phyloP scores from a whole-genome alignment of 495 filamentous ascomycete species.

The Pseudoneurospora amorphoporcata region DNA sequence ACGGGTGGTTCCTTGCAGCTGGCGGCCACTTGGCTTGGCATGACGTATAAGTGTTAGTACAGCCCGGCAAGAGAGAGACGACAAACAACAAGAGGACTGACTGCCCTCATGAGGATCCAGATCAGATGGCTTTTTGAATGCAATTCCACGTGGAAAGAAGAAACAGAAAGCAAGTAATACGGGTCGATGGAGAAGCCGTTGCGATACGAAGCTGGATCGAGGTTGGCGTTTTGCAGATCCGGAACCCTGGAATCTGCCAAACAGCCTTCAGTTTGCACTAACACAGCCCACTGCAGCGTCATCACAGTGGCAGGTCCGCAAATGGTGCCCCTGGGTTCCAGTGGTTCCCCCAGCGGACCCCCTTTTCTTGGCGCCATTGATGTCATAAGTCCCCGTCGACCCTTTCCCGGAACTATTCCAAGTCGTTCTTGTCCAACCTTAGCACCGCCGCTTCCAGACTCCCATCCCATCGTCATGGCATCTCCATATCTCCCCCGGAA shows the following conservation, averaged over 20 bases:
- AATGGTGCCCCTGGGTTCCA: not conserved
- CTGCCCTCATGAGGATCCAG: not conserved
- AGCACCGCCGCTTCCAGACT: not conserved
- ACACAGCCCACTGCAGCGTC: not conserved
- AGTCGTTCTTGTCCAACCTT: not conserved
- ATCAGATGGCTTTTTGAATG: not conserved
- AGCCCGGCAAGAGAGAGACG: not conserved
- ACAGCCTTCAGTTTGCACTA: not conserved
- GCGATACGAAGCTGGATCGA: not conserved
- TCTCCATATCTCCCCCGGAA: not conserved
- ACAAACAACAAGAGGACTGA: not conserved
- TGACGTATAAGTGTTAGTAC: not conserved
- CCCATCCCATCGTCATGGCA: not conserved
- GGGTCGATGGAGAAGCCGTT: not conserved
- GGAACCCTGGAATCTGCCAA: not conserved
- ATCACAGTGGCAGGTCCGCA: not conserved
- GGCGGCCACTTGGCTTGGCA: not conserved
- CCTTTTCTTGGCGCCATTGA: slow-evolving; percentile 12
- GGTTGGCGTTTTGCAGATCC: not conserved
- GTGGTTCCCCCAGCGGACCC: not conserved
- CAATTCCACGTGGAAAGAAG: not conserved
- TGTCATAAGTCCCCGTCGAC: slow-evolving; percentile 14
- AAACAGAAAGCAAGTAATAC: not conserved
- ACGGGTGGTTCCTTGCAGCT: not conserved
- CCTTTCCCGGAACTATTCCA: not conserved